Evolutionary conservation across 2,329 filamentous ascomycete genomes (phyloP), one percentile per base, ranked within the genome.

Genomic region (Cercospora sp.): DNA sequence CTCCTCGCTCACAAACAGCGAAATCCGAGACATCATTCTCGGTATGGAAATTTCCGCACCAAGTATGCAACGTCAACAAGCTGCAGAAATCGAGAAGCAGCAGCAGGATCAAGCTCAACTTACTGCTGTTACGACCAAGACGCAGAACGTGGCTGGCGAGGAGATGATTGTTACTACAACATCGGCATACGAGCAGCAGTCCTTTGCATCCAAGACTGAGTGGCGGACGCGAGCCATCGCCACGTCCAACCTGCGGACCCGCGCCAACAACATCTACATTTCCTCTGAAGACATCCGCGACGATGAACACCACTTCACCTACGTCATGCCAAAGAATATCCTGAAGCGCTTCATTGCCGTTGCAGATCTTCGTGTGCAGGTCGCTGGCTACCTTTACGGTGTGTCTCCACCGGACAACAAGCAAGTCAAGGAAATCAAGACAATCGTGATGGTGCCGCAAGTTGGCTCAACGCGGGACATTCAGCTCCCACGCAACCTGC

Each of bases 11-110:
- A 99, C 95, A 1, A 97, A 89, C 78, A 97, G 92, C 76, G 95
- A 99, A 87, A 95, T 99, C 61, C 90, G 95, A 75, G 95, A 99
- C 78, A 98, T 99, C 76, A 99, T 99, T 75, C 83, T 99, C 71
- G 95, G 95, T 86, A 99, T 99, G 96, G 96, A 99, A 80, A 99
- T 99, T 68, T 97, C 93, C 68, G 96, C 95, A 30, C 95, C 95
- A 26, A 98, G 94, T 1, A 91, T 99, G 89, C 95, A 99, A 83
- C 90, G 96, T 77, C 96, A 99, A 81, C 95, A 98, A 81, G 95
- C 95, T 18, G 94, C 95, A 69, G 95, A 99, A 81, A 97, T 99
- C 74, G 96, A 99, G 84, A 97, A 97, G 86, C 95, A 98, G 81
- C 93, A 98, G 79, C 90, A 97, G 79, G 95, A 99, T 79, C 93